A percentile compares a stretch with the other conserved stretches of the same genome.
Evolutionary conservation across 495 filamentous ascomycete genomes (phyloP).

Genomic region (Platismatia glauca): DNA sequence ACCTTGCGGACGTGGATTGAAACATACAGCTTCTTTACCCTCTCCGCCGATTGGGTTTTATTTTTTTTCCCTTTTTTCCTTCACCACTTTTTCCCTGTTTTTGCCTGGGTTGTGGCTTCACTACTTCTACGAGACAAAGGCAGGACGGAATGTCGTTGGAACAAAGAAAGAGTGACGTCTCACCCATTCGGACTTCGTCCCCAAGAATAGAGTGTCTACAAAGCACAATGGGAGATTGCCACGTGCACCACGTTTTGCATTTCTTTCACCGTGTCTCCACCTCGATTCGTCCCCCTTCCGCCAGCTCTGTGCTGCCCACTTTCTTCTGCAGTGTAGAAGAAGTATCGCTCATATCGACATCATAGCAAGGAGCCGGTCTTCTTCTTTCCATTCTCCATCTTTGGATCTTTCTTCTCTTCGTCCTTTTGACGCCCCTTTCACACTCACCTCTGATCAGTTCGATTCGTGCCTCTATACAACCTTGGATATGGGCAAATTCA

Average conservation of each 20-base stretch:
- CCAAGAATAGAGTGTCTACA: neutral
- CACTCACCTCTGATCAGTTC: neutral
- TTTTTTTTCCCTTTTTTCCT: too few species aligned
- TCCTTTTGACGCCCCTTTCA: neutral
- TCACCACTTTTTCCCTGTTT: neutral
- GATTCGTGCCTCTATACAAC: neutral
- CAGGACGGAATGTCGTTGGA: neutral
- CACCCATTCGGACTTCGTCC: neutral
- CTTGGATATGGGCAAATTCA: conserved; percentile 1
- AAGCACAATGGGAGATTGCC: neutral
- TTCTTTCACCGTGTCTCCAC: neutral
- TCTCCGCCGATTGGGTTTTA: too few species aligned
- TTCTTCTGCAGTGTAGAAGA: neutral
- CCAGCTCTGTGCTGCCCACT: neutral
- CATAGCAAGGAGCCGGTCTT: neutral
- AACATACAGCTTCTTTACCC: neutral
- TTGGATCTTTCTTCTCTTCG: neutral
- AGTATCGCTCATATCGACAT: neutral
- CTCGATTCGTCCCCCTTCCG: neutral
- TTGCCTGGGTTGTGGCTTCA: too few species aligned
- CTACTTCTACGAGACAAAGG: too few species aligned
- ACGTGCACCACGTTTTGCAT: neutral
- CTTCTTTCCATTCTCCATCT: neutral
- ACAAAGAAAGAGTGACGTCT: neutral
- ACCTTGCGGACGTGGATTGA: neutral